Evolutionary conservation across 139 green algal genomes (phyloP).

Genomic region (Chlorella sp.): DNA sequence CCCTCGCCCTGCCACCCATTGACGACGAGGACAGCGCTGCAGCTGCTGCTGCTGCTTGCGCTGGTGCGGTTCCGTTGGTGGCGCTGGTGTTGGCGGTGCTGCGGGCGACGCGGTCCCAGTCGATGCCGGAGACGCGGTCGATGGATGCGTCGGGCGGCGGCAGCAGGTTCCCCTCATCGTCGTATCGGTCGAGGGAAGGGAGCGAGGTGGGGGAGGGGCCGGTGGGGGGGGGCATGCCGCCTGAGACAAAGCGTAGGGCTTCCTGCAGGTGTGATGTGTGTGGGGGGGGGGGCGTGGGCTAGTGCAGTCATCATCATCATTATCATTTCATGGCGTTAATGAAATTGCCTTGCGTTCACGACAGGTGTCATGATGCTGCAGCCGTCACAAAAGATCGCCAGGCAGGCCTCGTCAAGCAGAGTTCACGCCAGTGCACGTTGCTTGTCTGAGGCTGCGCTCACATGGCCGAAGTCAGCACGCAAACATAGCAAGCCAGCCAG

Average conservation of each 20-base stretch:
- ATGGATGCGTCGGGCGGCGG: background rate
- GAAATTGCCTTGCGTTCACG: too few relatives aligned
- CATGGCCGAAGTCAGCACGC: too few relatives aligned
- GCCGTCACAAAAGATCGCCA: background rate
- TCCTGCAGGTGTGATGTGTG: slow-evolving; percentile 9
- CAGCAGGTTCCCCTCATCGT: background rate
- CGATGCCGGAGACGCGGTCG: background rate
- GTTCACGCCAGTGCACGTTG: too few relatives aligned
- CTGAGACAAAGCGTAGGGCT: slow-evolving; percentile 18
- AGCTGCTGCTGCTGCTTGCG: too few relatives aligned
- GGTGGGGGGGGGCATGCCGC: background rate
- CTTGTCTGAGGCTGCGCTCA: too few relatives aligned
- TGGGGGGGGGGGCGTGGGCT: background rate
- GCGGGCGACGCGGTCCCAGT: background rate
- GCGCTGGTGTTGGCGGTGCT: background rate
- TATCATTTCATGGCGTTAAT: too few relatives aligned
- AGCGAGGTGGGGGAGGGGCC: background rate
- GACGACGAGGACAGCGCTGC: too few relatives aligned
- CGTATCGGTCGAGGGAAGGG: background rate
- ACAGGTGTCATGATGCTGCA: too few relatives aligned
- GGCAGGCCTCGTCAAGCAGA: too few relatives aligned
- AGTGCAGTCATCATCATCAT: background rate
- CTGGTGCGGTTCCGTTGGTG: too few relatives aligned
- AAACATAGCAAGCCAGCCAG: too few relatives aligned
- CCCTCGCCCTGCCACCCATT: too few relatives aligned